These are phyloP conservation scores for Amauroascus niger DNA, from an alignment of 2,329 filamentous ascomycete species.

Conservation along the genomic window DNA sequence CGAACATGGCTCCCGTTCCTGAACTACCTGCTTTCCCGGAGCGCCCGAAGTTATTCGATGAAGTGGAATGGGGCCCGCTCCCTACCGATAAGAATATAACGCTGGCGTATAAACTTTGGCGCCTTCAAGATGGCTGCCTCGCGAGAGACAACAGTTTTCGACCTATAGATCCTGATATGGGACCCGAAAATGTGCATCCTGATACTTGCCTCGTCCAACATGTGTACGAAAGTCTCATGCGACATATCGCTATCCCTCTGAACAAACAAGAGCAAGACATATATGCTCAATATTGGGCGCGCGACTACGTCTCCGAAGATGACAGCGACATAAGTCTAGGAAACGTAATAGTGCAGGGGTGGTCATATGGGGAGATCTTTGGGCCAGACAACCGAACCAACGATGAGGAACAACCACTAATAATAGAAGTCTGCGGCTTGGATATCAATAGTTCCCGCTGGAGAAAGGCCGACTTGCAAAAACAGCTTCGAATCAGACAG, in stretches of 20 bases:
- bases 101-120: conserved; percentile 26
- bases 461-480: conserved; percentile 15
- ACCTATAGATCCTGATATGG: background rate
- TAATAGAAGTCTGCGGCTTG: conserved; percentile 14
- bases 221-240: conserved; percentile 28
- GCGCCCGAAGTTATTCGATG: conserved; percentile 23
- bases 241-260: conserved; percentile 18
- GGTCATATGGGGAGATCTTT: conserved; percentile 19
- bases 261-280: conserved; percentile 11
- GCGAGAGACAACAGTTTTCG: conserved; percentile 8
- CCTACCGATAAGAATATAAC: conserved; percentile 20
- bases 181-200: background rate
- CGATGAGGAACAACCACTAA: background rate
- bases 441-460: conserved; percentile 17
- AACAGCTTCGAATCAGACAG: conserved; percentile 17
- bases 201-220: conserved; percentile 22
- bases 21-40: conserved; percentile 18
- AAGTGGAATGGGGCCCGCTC: conserved; percentile 23
- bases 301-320: background rate
- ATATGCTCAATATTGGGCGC: background rate
- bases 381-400: background rate
- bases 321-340: background rate
- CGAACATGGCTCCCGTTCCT: too few species aligned
- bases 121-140: conserved; percentile 20
- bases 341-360: background rate